Evolutionary conservation across 148 eudicot species (phyloP).

Genomic region (Pharnaceum exiguum): DNA sequence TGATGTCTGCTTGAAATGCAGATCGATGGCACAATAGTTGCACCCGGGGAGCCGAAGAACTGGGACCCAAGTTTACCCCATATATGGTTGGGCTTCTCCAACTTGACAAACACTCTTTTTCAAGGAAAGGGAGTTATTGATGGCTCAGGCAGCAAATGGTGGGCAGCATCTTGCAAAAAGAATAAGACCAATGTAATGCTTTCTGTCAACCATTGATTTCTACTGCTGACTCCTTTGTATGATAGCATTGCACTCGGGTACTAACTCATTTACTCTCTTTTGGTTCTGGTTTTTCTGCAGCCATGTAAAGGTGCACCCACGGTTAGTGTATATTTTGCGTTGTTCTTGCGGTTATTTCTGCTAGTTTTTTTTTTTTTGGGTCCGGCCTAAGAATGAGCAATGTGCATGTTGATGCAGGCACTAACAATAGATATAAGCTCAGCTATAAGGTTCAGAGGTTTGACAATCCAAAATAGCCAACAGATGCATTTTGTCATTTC

Average conservation of each 20-base stretch:
- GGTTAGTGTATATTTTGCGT: constrained; percentile 36
- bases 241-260: not conserved
- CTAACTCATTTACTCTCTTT: constrained; percentile 23
- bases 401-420: constrained; percentile 41
- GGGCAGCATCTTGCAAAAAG: constrained; percentile 98
- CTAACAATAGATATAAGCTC: constrained; percentile 78
- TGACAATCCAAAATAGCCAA: constrained; percentile 82
- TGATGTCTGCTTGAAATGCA: constrained; percentile 18
- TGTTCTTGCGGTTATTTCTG: not conserved
- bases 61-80: constrained; percentile 77
- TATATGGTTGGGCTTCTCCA: constrained; percentile 70
- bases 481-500: constrained; percentile 90
- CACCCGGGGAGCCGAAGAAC: constrained; percentile 71
- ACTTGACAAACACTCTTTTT: constrained; percentile 59
- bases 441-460: constrained; percentile 61
- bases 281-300: constrained; percentile 33
- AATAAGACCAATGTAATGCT: constrained; percentile 76
- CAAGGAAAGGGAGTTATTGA: constrained; percentile 88
- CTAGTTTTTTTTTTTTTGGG: not conserved
- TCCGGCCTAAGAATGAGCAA: not conserved
- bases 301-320: constrained; percentile 94
- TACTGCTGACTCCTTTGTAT: not conserved
- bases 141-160: constrained; percentile 99
- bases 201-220: not conserved
- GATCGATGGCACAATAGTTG: constrained; percentile 90